Evolutionary conservation across 345 rosid genomes (phyloP).

Genomic region (Bruguiera sexangula): DNA sequence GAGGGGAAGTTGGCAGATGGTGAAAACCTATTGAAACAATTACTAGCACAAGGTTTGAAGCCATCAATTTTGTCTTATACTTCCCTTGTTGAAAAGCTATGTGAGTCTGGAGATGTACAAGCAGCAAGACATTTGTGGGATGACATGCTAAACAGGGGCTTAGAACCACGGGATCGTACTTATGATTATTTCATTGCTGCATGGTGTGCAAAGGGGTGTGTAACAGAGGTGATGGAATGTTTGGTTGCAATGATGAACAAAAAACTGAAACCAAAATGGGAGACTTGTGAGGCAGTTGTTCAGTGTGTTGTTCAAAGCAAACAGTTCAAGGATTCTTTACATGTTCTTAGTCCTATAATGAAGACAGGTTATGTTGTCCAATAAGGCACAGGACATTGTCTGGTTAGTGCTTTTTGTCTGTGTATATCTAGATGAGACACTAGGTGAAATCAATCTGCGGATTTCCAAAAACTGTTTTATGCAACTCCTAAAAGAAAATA

Average conservation of each 20-base stretch:
- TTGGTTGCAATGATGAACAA: slow-evolving; percentile 29
- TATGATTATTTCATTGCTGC: slow-evolving; percentile 22
- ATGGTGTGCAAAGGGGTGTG: slow-evolving; percentile 26
- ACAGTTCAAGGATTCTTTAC: slow-evolving; percentile 38
- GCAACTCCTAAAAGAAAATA: too few relatives aligned
- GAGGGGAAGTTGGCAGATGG: slow-evolving; percentile 34
- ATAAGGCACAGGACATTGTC: slow-evolving; percentile 16
- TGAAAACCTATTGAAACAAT: slow-evolving; percentile 30
- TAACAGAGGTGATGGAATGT: slow-evolving; percentile 33
- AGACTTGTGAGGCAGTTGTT: slow-evolving; percentile 25
- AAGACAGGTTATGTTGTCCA: slow-evolving; percentile 25
- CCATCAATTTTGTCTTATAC: slow-evolving; percentile 29
- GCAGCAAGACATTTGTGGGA: slow-evolving; percentile 32
- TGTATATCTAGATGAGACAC: slow-evolving; percentile 11
- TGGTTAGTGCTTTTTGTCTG: slow-evolving; percentile 27
- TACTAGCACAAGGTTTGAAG: slow-evolving; percentile 34
- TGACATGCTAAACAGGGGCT: slow-evolving; percentile 32
- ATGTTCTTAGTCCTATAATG: slow-evolving; percentile 26
- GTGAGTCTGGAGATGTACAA: slow-evolving; percentile 29
- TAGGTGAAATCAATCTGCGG: too few relatives aligned
- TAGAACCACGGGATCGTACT: slow-evolving; percentile 22
- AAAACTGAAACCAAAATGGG: slow-evolving; percentile 23
- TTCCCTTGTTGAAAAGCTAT: slow-evolving; percentile 30
- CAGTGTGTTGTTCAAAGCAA: slow-evolving; percentile 20
- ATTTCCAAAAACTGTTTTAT: too few relatives aligned